Evolutionary conservation across 2,329 filamentous ascomycete genomes (phyloP).

Genomic region (Thielaviopsis populi): DNA sequence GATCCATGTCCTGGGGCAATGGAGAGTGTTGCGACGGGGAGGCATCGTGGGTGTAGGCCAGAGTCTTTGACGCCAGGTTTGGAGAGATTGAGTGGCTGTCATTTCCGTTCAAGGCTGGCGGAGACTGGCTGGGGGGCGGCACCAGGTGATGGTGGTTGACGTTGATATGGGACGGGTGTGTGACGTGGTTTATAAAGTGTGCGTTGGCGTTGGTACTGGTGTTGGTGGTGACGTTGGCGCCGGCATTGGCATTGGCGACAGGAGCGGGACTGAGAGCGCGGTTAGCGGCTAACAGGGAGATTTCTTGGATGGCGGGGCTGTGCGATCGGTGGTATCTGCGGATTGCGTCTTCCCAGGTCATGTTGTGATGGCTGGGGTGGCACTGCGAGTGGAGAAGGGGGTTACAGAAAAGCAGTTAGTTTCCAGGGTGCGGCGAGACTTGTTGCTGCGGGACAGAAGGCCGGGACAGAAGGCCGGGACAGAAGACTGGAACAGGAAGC

Average conservation of each 20-base stretch:
- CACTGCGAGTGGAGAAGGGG: constrained; percentile 31
- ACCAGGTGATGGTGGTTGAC: background rate
- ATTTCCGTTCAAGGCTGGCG: background rate
- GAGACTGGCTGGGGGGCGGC: background rate
- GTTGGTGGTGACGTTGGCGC: constrained; percentile 18
- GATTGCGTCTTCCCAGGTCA: constrained; percentile 45
- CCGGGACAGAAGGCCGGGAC: too few relatives aligned
- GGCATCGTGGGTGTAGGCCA: constrained; percentile 28
- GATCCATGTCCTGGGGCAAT: constrained; percentile 39
- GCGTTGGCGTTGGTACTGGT: constrained; percentile 18
- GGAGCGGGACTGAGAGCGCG: constrained; percentile 34
- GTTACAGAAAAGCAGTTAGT: constrained; percentile 14
- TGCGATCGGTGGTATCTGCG: constrained; percentile 38
- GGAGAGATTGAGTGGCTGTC: constrained; percentile 5
- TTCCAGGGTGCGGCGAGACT: too few relatives aligned
- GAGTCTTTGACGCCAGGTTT: constrained; percentile 20
- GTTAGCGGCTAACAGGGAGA: constrained; percentile 29
- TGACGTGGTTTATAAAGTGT: background rate
- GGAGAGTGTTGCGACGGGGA: background rate
- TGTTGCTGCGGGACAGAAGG: too few relatives aligned
- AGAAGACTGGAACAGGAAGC: too few relatives aligned
- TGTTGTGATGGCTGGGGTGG: constrained; percentile 43
- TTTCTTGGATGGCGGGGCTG: constrained; percentile 37
- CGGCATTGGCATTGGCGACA: constrained; percentile 19
- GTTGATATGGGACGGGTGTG: background rate